Percentiles rank a stretch among this genome's conserved stretches.
Evolutionary conservation across 169 alveolate genomes (phyloP).

Genomic region (Cryptosporidium sp.): DNA sequence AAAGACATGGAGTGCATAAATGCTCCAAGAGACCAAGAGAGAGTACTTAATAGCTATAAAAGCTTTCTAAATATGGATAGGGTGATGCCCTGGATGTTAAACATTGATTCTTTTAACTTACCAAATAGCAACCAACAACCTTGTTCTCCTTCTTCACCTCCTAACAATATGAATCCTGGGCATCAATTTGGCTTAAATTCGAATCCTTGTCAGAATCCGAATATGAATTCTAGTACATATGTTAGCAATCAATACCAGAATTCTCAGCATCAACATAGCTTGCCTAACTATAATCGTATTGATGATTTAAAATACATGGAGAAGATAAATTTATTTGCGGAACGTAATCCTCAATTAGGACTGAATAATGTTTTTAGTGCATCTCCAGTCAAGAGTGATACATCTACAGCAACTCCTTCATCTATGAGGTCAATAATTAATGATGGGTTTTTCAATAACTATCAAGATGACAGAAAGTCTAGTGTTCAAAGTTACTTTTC

Average conservation of each 20-base stretch:
- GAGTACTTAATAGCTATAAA: constrained; percentile 28
- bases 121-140: background rate
- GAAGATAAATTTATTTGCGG: background rate
- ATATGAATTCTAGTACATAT: background rate
- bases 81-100: constrained; percentile 69
- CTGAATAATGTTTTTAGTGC: constrained; percentile 22
- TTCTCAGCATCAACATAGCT: background rate
- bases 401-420: constrained; percentile 61
- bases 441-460: constrained; percentile 8
- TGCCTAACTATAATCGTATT: background rate
- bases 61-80: constrained; percentile 50
- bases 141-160: background rate
- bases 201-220: background rate
- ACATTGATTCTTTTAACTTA: constrained; percentile 1
- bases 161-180: background rate
- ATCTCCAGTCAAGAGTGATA: constrained; percentile 67
- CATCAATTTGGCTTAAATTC: background rate
- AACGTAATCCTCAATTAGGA: constrained; percentile 1
- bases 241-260: background rate
- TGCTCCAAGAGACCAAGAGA: background rate
- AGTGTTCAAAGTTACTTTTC: constrained; percentile 21
- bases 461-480: constrained; percentile 8
- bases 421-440: constrained; percentile 21
- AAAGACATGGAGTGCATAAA: background rate
- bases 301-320: constrained; percentile 20